phyloP scores from a whole-genome alignment of 2,329 filamentous ascomycete genomes.

The Ophiostoma novo-ulmi region DNA sequence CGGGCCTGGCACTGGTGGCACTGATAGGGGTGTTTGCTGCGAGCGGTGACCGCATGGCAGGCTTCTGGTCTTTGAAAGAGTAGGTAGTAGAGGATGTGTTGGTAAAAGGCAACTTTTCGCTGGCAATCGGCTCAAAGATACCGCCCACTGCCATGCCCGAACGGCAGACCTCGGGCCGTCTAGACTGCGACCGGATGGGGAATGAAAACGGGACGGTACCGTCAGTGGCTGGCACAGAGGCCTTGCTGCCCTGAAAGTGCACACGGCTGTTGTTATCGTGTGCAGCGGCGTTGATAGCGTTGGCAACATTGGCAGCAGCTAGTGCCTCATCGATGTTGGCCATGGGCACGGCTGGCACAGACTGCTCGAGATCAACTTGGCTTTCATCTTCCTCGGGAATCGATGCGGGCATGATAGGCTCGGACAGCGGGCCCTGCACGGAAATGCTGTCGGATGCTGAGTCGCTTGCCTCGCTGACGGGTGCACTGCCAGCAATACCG shows the following conservation, averaged over 20 bases:
- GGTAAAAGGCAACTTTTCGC: not conserved
- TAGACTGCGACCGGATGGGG: conserved; percentile 9
- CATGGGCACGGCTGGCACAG: conserved; percentile 8
- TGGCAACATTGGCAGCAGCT: conserved; percentile 5
- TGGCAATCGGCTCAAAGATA: conserved; percentile 22
- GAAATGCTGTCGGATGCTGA: conserved; percentile 44
- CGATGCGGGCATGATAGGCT: conserved; percentile 51
- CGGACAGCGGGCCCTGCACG: conserved; percentile 56
- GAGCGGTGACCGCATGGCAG: conserved; percentile 17
- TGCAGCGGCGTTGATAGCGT: not conserved
- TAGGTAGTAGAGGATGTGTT: not conserved
- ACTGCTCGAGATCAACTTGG: not conserved
- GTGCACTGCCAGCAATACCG: conserved; percentile 40
- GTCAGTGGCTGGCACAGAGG: not conserved
- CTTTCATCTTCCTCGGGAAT: conserved; percentile 55
- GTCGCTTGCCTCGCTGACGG: conserved; percentile 48
- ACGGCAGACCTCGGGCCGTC: conserved; percentile 21
- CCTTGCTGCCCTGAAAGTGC: conserved; percentile 16
- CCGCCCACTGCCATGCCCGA: conserved; percentile 18
- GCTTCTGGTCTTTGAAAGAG: not conserved
- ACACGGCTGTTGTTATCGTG: conserved; percentile 8
- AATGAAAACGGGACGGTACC: conserved; percentile 17
- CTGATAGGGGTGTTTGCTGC: conserved; percentile 11
- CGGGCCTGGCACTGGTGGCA: conserved; percentile 13
- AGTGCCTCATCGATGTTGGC: conserved; percentile 21